Evolutionary conservation across 2,329 filamentous ascomycete genomes (phyloP), one percentile per base, ranked within the genome.

Genomic region (Aspergillus chevalieri): DNA sequence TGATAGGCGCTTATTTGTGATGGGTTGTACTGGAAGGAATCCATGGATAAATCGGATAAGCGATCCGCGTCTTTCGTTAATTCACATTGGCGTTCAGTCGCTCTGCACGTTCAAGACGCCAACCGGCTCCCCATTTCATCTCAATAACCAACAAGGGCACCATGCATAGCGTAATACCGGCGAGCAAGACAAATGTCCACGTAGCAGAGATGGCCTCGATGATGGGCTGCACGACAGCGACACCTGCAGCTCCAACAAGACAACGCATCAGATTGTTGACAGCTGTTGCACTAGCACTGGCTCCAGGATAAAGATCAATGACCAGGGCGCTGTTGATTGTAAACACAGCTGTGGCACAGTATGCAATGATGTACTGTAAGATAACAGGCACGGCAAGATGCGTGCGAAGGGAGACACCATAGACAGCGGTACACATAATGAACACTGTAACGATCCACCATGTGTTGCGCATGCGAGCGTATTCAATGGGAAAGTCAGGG

Each of bases 401-500:
- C 0, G 63, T 55, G 1, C 41, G 28, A 9, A 61, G 50, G 2
- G 58, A 60, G 6, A 62, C 43, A 3, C 60, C 61, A 43, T 75
- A 73, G 17, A 60, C 46, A n/a, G 57, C 66, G 1, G 66, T 66
- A 17, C 62, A 58, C 3, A 65, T 47, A 3, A 68, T 60, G 52
- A 77, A 73, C 2, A 69, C 43, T 1, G 58, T 54, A 6, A 65
- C 64, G 50, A 74, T 65, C 65, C 68, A 72, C 34, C 68, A 70
- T 5, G 73, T 61, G 46, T 70, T 65, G n/a, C 63, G 62, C 19
- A 76, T 61, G 26, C 62, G 62, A 21, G 62, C 62, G 42, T 56
- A 55, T 54, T 74, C 71, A 48, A 76, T 65, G 1, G 71, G 67
- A 50, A 76, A 76, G 44, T 73, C 69, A 3, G 59, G 48, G 38